Evolutionary conservation across 352 stramenopile genomes (phyloP), one percentile per base, ranked within the genome.

Genomic region (Phytophthora syringae): DNA sequence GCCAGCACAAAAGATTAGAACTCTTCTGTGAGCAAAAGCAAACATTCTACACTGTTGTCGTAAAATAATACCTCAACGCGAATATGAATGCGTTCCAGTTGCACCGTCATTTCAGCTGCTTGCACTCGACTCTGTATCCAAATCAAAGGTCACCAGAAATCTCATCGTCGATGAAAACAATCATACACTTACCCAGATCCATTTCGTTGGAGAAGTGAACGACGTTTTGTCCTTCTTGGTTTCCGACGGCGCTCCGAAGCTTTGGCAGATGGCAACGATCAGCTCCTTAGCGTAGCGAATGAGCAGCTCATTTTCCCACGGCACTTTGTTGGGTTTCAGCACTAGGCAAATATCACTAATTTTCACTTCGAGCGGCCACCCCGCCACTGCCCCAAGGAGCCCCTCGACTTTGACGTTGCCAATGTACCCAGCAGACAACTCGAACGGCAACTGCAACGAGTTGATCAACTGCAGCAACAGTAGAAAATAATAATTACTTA

Each of bases 211-310:
- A n/a, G 84, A 90, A 22, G 81, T 74, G 30, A 82, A 73, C 2
- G 51, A 64, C 2, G 66, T 34, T 21, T 37, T 79, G 32, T 49
- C 60, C 47, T 71, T 76, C 24, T 74, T 82, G 25, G 55, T 72
- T 22, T 48, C 53, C 21, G 58, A 58, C n/a, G 67, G 58, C 10
- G 63, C 71, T 24, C 72, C 63, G 5, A 90, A 49, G 37, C 70
- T 77, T 65, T 94, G 86, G 39, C 75, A 70, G 7, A 92, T 68
- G 21, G 83, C 73, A 20, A 92, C 53, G 18, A 88, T 21, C 1
- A 91, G 65, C 27, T 94, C 83, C 37, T 86, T 89, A 9, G 83
- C 70, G 44, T 90, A 89, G n/a, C 85, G 83, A 15, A 89, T 66
- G 34, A 80, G 63, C n/a, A 91, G 63, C 28, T 91, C 86, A 40